Percentiles rank a stretch among this genome's conserved stretches.
Evolutionary conservation across 169 alveolate genomes (phyloP).

Genomic region (Cryptosporidium muris): DNA sequence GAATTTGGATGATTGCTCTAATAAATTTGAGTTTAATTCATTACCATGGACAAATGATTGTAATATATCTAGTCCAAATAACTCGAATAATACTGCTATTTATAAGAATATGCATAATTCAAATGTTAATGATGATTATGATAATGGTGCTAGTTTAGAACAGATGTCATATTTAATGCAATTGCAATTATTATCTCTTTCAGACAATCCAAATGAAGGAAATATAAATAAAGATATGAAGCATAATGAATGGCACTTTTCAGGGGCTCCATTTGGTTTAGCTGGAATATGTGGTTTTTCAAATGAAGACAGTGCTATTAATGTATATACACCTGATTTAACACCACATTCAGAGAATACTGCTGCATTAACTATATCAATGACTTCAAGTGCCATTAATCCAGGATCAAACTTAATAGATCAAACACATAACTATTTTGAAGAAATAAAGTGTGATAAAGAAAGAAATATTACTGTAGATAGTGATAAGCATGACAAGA

Average conservation of each 20-base stretch:
- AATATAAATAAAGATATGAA: not conserved
- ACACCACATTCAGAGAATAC: not conserved
- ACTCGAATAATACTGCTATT: not conserved
- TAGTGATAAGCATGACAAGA: not conserved
- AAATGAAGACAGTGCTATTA: not conserved
- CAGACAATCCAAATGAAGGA: conserved; percentile 10
- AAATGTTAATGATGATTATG: conserved; percentile 38
- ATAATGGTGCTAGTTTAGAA: conserved; percentile 51
- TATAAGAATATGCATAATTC: conserved; percentile 20
- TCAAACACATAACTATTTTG: not conserved
- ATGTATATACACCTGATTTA: not conserved
- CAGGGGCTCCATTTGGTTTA: conserved; percentile 15
- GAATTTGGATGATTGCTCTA: not conserved
- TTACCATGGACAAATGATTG: conserved; percentile 29
- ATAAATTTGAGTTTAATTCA: conserved; percentile 34
- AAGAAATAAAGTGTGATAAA: conserved; percentile 8
- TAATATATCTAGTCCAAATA: not conserved
- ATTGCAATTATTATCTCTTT: conserved; percentile 43
- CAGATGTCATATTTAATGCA: conserved; percentile 70
- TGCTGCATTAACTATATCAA: not conserved
- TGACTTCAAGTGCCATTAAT: not conserved
- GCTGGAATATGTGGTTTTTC: not conserved
- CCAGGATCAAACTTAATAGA: too few species aligned
- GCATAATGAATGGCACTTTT: conserved; percentile 15
- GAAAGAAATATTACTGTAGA: not conserved